Conservation (phyloP, 805 yeast species). For the Metschnikowia lachancei region DNA sequence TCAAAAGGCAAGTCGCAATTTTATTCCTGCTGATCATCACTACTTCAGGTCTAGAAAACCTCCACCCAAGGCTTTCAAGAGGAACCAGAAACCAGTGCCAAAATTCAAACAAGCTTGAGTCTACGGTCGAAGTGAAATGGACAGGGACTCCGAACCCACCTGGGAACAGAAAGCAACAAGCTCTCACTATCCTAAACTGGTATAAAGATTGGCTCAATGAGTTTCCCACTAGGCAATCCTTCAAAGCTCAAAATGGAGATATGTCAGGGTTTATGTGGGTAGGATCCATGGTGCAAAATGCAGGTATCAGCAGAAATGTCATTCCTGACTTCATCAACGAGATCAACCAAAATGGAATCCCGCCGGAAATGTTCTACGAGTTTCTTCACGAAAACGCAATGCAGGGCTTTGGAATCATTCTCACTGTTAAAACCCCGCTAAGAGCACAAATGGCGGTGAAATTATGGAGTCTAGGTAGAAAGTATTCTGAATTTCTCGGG, state of each 20-base stretch:
- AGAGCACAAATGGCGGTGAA: background rate
- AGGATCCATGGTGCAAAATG: background rate
- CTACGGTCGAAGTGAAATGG: too few species aligned
- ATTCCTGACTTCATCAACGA: background rate
- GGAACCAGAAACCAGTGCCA: too few species aligned
- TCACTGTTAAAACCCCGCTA: background rate
- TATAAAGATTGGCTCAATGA: conserved; percentile 1
- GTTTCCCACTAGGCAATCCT: background rate
- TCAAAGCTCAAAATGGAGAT: background rate
- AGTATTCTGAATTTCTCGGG: background rate
- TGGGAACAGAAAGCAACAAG: background rate
- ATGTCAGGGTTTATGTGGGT: background rate
- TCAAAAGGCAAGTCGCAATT: too few species aligned
- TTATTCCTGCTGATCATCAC: too few species aligned
- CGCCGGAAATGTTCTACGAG: background rate
- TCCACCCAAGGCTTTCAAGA: too few species aligned
- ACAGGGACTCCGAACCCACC: too few species aligned
- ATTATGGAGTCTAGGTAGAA: background rate
- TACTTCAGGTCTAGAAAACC: too few species aligned
- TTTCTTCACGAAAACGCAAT: background rate
- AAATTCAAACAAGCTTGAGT: too few species aligned
- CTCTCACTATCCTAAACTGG: background rate
- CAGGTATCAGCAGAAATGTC: background rate
- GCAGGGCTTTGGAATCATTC: background rate
- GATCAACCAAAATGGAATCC: background rate